Evolutionary conservation across 176 grass and related monocot genomes (phyloP), one percentile per base, ranked within the genome.

Genomic region (maize (Zea mays)): DNA sequence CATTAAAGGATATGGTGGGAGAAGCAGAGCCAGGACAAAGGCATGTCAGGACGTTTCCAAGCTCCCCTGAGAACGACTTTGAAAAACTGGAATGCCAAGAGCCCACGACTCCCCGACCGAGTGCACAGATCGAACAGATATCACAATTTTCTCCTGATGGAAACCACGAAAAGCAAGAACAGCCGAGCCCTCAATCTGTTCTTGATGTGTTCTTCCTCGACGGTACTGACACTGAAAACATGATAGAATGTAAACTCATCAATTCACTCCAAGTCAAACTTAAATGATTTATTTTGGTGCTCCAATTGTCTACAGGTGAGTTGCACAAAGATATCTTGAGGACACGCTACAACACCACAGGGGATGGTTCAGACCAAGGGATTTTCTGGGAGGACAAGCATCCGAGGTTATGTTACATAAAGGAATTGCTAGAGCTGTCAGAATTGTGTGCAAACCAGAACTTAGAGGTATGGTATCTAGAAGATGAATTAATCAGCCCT

Each of bases 401-500:
- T 79, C 72, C 56, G 19, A 86, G 88, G 61, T 64, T 84, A 58
- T 49, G 35, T 70, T 88, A 86, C 69, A 81, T 90, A 80, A 70
- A 88, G 21, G 10, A 52, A n/a, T 69, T 94, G 37, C 69, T 94
- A 66, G 80, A 88, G 46, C 67, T 83, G 10, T 86, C 88, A 43
- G 83, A 89, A 45, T 48, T 94, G 38, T 84, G 68, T 76, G 79
- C 62, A 44, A n/a, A 33, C 45, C 76, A 81, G 52, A 65, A 88
- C 45, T 63, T 45, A 68, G 85, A 88, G 55, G 81, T 82, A 65
- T 90, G 88, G 85, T 69, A 88, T 74, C 54, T 86, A 75, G 76
- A 85, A 71, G 88, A 90, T 67, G 80, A 88, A 82, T 79, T 93
- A 36, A 51, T 86, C 55, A 85, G 84, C 36, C 64, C 72, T 54